Conservation (phyloP, 2,329 filamentous ascomycete genomes). For the Trichoderma sp. region DNA sequence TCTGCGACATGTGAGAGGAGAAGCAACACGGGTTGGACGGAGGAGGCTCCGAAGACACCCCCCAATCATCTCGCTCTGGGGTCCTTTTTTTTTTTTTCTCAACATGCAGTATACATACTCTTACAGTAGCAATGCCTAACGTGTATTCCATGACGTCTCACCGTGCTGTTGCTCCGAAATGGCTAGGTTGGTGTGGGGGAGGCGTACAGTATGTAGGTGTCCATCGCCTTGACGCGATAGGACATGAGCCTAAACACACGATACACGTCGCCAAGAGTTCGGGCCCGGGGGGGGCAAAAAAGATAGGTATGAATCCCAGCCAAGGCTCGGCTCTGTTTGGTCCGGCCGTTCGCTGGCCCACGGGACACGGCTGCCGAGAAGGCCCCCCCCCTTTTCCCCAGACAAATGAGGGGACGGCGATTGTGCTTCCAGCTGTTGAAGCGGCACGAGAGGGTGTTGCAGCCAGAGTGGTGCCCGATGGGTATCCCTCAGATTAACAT, state of each 20-base stretch:
- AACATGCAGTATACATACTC: too few species aligned
- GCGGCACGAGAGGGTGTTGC: slow-evolving; percentile 5
- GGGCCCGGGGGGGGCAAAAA: not conserved
- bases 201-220: not conserved
- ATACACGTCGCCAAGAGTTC: not conserved
- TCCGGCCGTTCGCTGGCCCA: not conserved
- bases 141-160: not conserved
- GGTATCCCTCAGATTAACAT: slow-evolving; percentile 6
- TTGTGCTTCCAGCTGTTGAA: not conserved
- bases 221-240: slow-evolving; percentile 14
- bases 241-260: not conserved
- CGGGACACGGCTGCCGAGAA: not conserved
- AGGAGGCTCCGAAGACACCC: not conserved
- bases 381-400: not conserved
- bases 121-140: not conserved
- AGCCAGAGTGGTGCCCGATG: slow-evolving; percentile 12
- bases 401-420: not conserved
- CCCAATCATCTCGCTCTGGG: not conserved
- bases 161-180: not conserved
- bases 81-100: not conserved
- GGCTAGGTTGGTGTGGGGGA: not conserved
- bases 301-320: not conserved
- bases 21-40: not conserved
- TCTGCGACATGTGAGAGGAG: not conserved
- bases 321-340: not conserved